Evolutionary conservation across 129 eudicot species (phyloP).

Genomic region (Flaveria robusta): DNA sequence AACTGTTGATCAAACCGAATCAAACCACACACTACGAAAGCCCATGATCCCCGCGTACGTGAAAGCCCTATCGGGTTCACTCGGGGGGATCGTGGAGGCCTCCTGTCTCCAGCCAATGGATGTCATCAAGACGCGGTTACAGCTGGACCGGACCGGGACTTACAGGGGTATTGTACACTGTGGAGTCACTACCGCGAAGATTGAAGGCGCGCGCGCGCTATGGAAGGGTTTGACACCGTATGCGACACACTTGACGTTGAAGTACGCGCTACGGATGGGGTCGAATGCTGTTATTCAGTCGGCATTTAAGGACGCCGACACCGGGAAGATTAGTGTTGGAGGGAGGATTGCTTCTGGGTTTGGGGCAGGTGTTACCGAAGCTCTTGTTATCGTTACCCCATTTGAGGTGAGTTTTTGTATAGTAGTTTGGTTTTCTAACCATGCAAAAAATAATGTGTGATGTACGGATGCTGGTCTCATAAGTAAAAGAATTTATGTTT

Average conservation of each 20-base stretch:
- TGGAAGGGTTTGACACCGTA: conserved; percentile 96
- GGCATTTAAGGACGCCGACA: conserved; percentile 67
- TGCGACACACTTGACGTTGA: conserved; percentile 84
- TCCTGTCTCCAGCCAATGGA: conserved; percentile 88
- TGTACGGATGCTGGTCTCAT: too few species aligned
- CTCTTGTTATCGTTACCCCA: conserved; percentile 88
- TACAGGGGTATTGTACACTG: conserved; percentile 93
- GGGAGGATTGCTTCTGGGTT: conserved; percentile 78
- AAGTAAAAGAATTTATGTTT: too few species aligned
- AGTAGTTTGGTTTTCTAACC: too few species aligned
- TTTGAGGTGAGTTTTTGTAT: conserved; percentile 60
- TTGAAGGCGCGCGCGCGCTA: conserved; percentile 82
- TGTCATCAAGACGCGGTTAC: conserved; percentile 89
- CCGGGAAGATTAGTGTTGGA: conserved; percentile 60
- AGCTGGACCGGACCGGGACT: conserved; percentile 65
- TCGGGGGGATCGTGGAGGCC: conserved; percentile 86
- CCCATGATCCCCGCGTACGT: conserved; percentile 66
- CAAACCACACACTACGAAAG: neutral
- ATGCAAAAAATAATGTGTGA: too few species aligned
- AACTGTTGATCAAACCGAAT: neutral
- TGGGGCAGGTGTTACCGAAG: conserved; percentile 97
- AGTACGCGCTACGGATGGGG: conserved; percentile 86
- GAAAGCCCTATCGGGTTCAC: conserved; percentile 80
- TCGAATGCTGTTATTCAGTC: conserved; percentile 80
- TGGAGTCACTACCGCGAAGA: conserved; percentile 53